Evolutionary conservation across 257 asterid genomes (phyloP).

Genomic region (Salvia splendens): DNA sequence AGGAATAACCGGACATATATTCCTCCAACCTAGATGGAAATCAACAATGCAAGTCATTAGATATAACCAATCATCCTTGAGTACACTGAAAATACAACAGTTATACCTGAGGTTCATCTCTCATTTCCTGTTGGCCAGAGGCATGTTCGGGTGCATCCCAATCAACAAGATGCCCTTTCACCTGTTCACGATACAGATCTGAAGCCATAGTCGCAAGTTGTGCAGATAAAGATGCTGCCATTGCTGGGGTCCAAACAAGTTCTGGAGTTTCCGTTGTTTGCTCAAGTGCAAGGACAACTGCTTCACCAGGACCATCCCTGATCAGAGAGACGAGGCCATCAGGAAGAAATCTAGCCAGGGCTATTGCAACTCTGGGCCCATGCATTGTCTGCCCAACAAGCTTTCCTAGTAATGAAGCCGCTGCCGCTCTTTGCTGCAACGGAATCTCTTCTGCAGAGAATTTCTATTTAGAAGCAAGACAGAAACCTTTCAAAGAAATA

Average conservation of each 20-base stretch:
- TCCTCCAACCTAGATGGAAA: constrained; percentile 85
- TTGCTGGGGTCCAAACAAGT: constrained; percentile 99
- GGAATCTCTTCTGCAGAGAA: constrained; percentile 81
- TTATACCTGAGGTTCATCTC: constrained; percentile 96
- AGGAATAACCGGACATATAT: constrained; percentile 89
- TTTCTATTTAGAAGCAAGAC: constrained; percentile 35
- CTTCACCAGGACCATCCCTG: constrained; percentile 99
- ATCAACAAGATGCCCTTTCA: constrained; percentile 87
- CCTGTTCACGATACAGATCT: constrained; percentile 84
- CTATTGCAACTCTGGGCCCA: constrained; percentile 97
- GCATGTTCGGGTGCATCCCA: constrained; percentile 99
- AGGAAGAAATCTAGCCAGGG: constrained; percentile 92
- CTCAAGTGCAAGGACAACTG: constrained; percentile 81
- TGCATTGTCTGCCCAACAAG: constrained; percentile 97
- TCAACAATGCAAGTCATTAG: constrained; percentile 29
- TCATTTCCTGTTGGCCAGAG: constrained; percentile 89
- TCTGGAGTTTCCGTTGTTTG: constrained; percentile 99
- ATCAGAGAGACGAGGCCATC: constrained; percentile 93
- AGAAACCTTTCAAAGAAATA: constrained; percentile 14
- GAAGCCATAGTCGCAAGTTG: constrained; percentile 95
- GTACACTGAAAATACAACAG: constrained; percentile 26
- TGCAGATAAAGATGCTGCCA: constrained; percentile 96
- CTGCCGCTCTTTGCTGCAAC: constrained; percentile 96
- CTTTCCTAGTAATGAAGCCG: constrained; percentile 89
- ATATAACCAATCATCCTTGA: constrained; percentile 27